Base-by-base conservation (phyloP, 2,329 filamentous ascomycete genomes). In the Apiospora phragmitis region DNA sequence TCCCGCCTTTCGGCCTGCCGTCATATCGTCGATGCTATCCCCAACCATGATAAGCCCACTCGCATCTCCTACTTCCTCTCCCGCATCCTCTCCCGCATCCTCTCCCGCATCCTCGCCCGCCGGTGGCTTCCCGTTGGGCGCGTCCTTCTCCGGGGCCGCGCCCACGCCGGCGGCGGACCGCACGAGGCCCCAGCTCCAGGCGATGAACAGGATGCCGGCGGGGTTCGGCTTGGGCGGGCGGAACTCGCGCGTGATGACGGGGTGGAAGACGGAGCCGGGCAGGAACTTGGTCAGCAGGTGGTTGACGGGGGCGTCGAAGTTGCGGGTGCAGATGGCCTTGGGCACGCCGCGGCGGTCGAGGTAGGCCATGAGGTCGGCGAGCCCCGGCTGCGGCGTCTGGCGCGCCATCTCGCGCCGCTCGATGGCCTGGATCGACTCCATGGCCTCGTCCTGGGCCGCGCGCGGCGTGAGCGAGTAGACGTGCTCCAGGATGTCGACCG, bases 21-120 rank as follows among this genome's bases (percentile, higher is more conserved):
- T 93, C 90, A 98, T 97, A 79, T 99, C 96, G 80, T 98, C 96
- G 70, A 97, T 90, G 21, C 92, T 94, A 79, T 95, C 93, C 4
- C 93, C 93, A 29, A 91, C 89, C 89, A 91, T 91, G 75, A 90
- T 88, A 55, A 90, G 76, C 7, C 79, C 80, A 55, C 82, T 85
- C 2, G 84, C 88, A 71, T 88, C 87, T 12, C 85, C 86, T 0
- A 88, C 84, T n/a, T 62, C 29, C 21, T 62, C 32, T 18, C 11
- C 32, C 16, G 1, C 47, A 47, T n/a, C 51, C 81, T 51, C 69
- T 9, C 67, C 49, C 72, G 1, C 78, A n/a, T 62, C 29, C 21
- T 62, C 32, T 18, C 11, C 32, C 16, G 1, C 47, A 47, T n/a
- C 51, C 81, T 51, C 69, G 9, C 67, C 49, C 72, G 1, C 78